Percentiles rank a stretch among this genome's conserved stretches.
These are phyloP conservation scores for Candida wancherniae DNA, from an alignment of 805 yeast genomes.

Conservation along the genomic window DNA sequence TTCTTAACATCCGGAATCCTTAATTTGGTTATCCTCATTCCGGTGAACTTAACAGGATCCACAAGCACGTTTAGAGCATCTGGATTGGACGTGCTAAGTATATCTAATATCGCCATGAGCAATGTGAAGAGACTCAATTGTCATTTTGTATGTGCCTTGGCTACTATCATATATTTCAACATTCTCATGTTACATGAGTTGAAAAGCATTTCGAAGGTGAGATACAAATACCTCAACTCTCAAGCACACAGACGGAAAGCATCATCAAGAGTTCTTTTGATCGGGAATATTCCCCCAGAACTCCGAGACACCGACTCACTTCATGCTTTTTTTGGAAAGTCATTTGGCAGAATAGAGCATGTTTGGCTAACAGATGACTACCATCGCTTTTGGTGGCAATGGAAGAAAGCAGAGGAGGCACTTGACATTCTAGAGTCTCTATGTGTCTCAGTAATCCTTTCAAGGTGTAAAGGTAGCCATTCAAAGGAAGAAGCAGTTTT, in stretches of 20 bases:
- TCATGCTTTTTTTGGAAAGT: constrained; percentile 22
- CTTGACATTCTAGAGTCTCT: constrained; percentile 28
- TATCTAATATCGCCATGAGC: constrained; percentile 59
- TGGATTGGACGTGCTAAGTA: constrained; percentile 66
- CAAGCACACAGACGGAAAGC: constrained; percentile 20
- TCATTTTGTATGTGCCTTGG: constrained; percentile 57
- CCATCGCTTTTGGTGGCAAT: constrained; percentile 16
- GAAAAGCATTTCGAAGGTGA: constrained; percentile 42
- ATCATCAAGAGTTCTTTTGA: constrained; percentile 31
- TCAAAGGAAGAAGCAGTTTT: too few species aligned
- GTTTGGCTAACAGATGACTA: constrained; percentile 54
- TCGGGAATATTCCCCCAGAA: constrained; percentile 43
- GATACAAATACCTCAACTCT: constrained; percentile 39
- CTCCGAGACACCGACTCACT: constrained; percentile 25
- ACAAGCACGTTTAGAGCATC: constrained; percentile 22
- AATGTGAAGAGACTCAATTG: constrained; percentile 49
- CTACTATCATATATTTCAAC: constrained; percentile 55
- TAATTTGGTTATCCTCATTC: constrained; percentile 56
- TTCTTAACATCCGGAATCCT: constrained; percentile 50
- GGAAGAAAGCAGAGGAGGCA: constrained; percentile 22
- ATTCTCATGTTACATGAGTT: constrained; percentile 54
- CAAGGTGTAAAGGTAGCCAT: constrained; percentile 22
- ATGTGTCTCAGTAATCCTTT: constrained; percentile 18
- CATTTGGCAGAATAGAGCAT: constrained; percentile 48
- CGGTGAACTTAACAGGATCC: constrained; percentile 52